These are phyloP conservation scores for Comarum palustre DNA, from an alignment of 306 rosid genomes.

Conservation along the genomic window DNA sequence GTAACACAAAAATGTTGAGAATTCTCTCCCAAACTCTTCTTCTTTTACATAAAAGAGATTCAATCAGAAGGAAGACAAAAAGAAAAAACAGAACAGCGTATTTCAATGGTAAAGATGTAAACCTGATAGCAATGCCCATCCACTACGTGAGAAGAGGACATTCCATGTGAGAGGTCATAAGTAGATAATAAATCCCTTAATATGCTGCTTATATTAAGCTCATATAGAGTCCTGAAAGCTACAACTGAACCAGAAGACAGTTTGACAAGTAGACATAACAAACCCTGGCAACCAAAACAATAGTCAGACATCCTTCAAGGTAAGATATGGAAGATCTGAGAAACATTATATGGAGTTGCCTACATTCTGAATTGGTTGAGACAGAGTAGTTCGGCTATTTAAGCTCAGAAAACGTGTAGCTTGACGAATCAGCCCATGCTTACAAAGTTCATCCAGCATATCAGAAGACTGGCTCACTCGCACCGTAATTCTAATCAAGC, in stretches of 20 bases:
- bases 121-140: conserved; percentile 89
- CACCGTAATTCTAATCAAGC: conserved; percentile 79
- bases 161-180: conserved; percentile 62
- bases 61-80: neutral
- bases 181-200: conserved; percentile 69
- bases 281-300: conserved; percentile 57
- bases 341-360: conserved; percentile 18
- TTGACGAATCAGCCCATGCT: conserved; percentile 71
- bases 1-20: neutral
- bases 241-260: conserved; percentile 75
- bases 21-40: neutral
- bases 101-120: conserved; percentile 26
- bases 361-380: conserved; percentile 70
- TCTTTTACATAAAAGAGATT: neutral
- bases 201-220: conserved; percentile 67
- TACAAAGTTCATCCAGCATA: conserved; percentile 83
- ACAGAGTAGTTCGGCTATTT: conserved; percentile 58
- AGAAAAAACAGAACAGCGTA: conserved; percentile 2
- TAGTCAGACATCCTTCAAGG: conserved; percentile 27
- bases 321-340: conserved; percentile 12
- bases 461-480: conserved; percentile 61
- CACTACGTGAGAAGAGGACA: conserved; percentile 54
- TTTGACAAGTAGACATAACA: conserved; percentile 78
- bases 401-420: conserved; percentile 59
- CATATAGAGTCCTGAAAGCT: conserved; percentile 76